Evolutionary conservation across 2,329 filamentous ascomycete genomes (phyloP), one percentile per base, ranked within the genome.

Genomic region (Macrophomina phaseolina): DNA sequence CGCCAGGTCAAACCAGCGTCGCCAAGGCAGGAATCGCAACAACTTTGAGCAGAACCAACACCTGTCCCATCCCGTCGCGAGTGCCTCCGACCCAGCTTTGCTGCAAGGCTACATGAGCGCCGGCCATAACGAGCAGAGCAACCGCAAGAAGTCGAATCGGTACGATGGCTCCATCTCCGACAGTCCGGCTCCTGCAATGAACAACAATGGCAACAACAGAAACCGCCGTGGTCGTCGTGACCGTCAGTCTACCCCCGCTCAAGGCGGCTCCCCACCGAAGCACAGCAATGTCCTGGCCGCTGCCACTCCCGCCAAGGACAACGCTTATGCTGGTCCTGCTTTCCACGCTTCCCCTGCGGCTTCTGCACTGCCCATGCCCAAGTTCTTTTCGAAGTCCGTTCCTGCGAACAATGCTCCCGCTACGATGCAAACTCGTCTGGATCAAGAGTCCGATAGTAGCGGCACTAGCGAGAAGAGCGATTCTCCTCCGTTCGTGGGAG

Each of bases 321-420:
- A 77, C 68, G 89, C 90, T 53, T 99, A 97, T 80, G 95, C 95
- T 46, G 95, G 94, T 14, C 91, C 94, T 40, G 96, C 93, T 5
- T 99, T 98, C 78, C 94, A 97, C 78, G 92, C 93, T 48, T 98
- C 95, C 8, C 95, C 95, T 23, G 94, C 94, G 1, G 91, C 95
- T 0, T 96, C 93, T 8, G 89, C 93, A 30, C 84, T 99, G 38
- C 95, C 95, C 0, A 91, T 97, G 67, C 95, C 95, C 11, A 96
- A 91, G 74, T 97, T 97, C 77, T 87, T 91, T 69, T 90, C 91
- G 34, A 94, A 91, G 73, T 89, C 92, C 0, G 84, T 91, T 12
- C 89, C 89, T 3, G 89, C 91, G 67, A 89, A 89, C 3, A 87
- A 79, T 14, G 78, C 78, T 23, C 76, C 80, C 68, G 83, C 76